Percentiles rank a stretch among this genome's conserved stretches.
Conservation (phyloP, 495 filamentous ascomycete genomes). For the Tuber indicum region DNA sequence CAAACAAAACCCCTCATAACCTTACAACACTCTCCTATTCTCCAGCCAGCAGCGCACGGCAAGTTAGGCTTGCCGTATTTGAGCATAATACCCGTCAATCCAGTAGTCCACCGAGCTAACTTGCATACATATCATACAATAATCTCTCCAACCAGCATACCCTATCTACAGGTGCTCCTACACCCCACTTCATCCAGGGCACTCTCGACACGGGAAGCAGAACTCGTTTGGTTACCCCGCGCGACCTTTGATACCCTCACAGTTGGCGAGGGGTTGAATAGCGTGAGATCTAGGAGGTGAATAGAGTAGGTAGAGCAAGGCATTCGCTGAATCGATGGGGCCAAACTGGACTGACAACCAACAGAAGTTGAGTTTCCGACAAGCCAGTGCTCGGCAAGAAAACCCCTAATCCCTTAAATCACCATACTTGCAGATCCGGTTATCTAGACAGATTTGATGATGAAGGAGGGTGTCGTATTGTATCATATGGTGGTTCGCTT, state of each 20-base stretch:
- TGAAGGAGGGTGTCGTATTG: not conserved
- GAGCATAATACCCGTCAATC: not conserved
- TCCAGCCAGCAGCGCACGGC: not conserved
- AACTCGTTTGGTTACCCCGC: not conserved
- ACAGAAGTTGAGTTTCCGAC: not conserved
- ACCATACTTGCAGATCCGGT: not conserved
- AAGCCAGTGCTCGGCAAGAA: not conserved
- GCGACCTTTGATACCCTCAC: not conserved
- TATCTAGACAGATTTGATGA: not conserved
- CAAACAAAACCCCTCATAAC: not conserved
- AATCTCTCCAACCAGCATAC: not conserved
- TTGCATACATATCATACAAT: not conserved
- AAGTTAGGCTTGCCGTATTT: not conserved
- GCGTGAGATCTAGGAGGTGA: not conserved
- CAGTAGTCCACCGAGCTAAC: not conserved
- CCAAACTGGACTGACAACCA: not conserved
- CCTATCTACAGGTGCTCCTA: not conserved
- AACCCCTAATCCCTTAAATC: not conserved
- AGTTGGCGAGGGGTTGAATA: not conserved
- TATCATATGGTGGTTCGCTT: not conserved
- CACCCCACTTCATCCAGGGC: not conserved
- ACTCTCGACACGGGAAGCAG: not conserved
- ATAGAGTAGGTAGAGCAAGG: not conserved
- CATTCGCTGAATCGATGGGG: not conserved
- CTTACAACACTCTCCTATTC: not conserved